These are phyloP conservation scores for Arabidopsis hybrid DNA, from an alignment of 441 rosid species.

Conservation along the genomic window DNA sequence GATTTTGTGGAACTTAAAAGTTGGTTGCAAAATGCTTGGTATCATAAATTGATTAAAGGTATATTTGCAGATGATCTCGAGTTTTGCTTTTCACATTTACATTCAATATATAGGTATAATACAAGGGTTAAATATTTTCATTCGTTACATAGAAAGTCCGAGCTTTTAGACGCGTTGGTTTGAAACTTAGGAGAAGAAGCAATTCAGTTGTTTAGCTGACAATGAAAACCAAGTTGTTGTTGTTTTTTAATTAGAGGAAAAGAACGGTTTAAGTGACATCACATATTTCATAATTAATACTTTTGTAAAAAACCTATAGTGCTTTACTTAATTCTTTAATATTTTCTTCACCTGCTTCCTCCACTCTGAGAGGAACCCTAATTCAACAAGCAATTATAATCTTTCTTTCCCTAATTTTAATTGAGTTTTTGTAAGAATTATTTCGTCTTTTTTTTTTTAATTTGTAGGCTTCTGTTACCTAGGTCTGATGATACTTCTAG, in stretches of 20 bases:
- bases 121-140: constrained; percentile 4
- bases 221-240: constrained; percentile 31
- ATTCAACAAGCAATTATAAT: constrained; percentile 42
- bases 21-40: neutral
- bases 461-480: neutral
- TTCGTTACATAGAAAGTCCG: constrained; percentile 20
- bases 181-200: constrained; percentile 45
- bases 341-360: constrained; percentile 42
- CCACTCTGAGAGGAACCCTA: constrained; percentile 48
- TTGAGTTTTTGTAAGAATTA: neutral
- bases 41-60: constrained; percentile 10
- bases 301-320: constrained; percentile 40
- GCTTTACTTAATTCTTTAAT: constrained; percentile 39
- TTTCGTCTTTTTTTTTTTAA: neutral
- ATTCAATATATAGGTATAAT: neutral
- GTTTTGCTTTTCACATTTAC: constrained; percentile 16
- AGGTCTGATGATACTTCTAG: neutral
- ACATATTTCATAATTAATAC: constrained; percentile 35
- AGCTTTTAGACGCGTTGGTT: constrained; percentile 38
- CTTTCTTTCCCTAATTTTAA: neutral
- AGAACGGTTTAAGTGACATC: constrained; percentile 44
- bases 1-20: constrained; percentile 17
- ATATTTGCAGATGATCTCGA: constrained; percentile 21
- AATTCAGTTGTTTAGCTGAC: constrained; percentile 47
- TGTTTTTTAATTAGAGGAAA: constrained; percentile 15